Conservation (phyloP, 495 filamentous ascomycete genomes). For the Hypoxylon intermedium region DNA sequence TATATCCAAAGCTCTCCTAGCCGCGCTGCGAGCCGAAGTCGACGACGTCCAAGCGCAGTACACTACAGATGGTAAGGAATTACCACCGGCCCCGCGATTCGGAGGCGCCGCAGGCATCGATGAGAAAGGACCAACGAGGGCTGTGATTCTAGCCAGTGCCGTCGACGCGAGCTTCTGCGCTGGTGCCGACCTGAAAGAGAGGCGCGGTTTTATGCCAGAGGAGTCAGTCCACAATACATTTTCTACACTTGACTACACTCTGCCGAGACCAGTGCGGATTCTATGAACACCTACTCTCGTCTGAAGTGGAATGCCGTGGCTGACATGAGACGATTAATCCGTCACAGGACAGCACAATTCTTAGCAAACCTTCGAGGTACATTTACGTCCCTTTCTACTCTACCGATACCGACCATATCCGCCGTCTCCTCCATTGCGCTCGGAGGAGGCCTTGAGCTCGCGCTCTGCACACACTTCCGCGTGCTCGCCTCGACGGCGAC, state of each 20-base stretch:
- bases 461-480: constrained; percentile 83
- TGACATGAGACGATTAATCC: neutral
- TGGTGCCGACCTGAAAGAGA: constrained; percentile 92
- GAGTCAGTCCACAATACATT: constrained; percentile 57
- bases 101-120: constrained; percentile 50
- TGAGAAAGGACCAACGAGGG: constrained; percentile 67
- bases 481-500: constrained; percentile 75
- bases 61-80: constrained; percentile 57
- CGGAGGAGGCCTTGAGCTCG: constrained; percentile 91
- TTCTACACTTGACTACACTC: too few relatives aligned
- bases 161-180: constrained; percentile 87
- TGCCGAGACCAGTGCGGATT: too few relatives aligned
- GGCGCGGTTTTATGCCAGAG: constrained; percentile 71
- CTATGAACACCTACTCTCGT: constrained; percentile 17
- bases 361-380: constrained; percentile 75
- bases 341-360: constrained; percentile 72
- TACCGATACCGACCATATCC: constrained; percentile 88
- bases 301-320: neutral
- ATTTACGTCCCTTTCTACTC: constrained; percentile 67
- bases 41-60: constrained; percentile 71
- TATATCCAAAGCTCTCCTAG: constrained; percentile 78
- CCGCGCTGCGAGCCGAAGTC: constrained; percentile 72
- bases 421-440: constrained; percentile 82
- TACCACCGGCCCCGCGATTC: constrained; percentile 44
- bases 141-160: constrained; percentile 78